Percentiles rank a stretch among this genome's conserved stretches.
phyloP scores from a whole-genome alignment of 352 stramenopile genomes.

The Vaucheria bursata region DNA sequence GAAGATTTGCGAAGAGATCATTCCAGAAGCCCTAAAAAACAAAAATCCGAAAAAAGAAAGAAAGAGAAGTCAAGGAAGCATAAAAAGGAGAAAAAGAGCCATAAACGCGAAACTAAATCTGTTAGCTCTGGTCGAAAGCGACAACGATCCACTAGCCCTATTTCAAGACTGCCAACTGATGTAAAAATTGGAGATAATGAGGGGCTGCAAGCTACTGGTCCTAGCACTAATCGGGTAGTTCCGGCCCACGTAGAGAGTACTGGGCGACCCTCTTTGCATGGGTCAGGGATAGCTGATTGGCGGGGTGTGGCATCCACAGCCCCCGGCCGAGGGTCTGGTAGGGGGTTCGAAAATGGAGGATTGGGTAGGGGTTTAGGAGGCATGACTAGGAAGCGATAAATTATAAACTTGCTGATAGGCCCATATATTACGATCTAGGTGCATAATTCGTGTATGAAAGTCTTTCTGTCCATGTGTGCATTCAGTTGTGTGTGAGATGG shows the following conservation, averaged over 20 bases:
- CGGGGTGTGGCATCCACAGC: conserved; percentile 19
- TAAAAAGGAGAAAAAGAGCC: conserved; percentile 16
- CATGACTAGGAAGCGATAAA: too few species aligned
- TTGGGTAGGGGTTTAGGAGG: conserved; percentile 1
- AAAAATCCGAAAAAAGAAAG: conserved; percentile 29
- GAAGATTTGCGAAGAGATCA: conserved; percentile 10
- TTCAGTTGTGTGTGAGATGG: too few species aligned
- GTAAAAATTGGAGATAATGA: conserved; percentile 5
- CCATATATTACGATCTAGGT: too few species aligned
- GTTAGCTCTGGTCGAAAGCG: conserved; percentile 1
- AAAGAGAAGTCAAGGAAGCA: conserved; percentile 31
- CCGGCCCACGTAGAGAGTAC: conserved; percentile 3
- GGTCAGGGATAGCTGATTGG: conserved; percentile 28
- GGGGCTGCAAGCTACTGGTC: background rate
- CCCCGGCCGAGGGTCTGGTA: conserved; percentile 14
- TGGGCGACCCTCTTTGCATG: background rate
- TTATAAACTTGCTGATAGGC: too few species aligned
- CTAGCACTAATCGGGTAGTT: background rate
- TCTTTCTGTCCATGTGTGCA: too few species aligned
- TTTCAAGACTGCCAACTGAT: conserved; percentile 11
- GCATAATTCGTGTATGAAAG: too few species aligned
- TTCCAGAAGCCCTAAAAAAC: conserved; percentile 31
- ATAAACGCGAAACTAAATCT: background rate
- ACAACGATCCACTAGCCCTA: background rate
- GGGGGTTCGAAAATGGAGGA: background rate